Percentiles rank a stretch among this genome's conserved stretches.
These are phyloP conservation scores for Coprinellus micaceus DNA, from an alignment of 768 basidiomycete species.

Conservation along the genomic window DNA sequence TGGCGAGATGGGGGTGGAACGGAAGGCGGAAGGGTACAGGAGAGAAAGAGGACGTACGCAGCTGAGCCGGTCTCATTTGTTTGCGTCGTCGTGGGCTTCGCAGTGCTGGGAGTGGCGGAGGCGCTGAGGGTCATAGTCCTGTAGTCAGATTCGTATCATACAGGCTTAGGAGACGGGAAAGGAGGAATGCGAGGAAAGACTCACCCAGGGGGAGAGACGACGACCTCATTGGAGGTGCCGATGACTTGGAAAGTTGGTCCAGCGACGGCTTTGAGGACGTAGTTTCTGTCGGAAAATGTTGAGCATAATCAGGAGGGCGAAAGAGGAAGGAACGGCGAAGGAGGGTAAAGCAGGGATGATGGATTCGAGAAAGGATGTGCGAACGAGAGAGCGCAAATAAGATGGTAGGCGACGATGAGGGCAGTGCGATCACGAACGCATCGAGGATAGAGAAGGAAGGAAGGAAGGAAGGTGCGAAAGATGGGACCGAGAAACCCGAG, in stretches of 20 bases:
- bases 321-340: too few relatives aligned
- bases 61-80: not conserved
- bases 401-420: too few relatives aligned
- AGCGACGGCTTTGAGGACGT: constrained; percentile 5
- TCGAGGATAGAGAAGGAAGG: too few relatives aligned
- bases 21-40: not conserved
- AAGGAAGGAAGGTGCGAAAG: too few relatives aligned
- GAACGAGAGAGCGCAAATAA: not conserved
- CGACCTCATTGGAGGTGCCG: constrained; percentile 2
- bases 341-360: too few relatives aligned
- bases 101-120: not conserved
- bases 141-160: not conserved
- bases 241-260: not conserved
- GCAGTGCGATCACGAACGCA: too few relatives aligned
- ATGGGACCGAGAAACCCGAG: too few relatives aligned
- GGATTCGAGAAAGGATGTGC: not conserved
- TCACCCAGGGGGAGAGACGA: not conserved
- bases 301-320: too few relatives aligned
- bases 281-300: not conserved
- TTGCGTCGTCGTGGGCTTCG: not conserved
- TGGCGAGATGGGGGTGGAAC: not conserved
- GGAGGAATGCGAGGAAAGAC: too few relatives aligned
- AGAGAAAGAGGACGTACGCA: constrained; percentile 4
- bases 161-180: too few relatives aligned
- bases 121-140: not conserved